Base-by-base conservation (phyloP, 495 filamentous ascomycete species). In the Talaromyces liani region DNA sequence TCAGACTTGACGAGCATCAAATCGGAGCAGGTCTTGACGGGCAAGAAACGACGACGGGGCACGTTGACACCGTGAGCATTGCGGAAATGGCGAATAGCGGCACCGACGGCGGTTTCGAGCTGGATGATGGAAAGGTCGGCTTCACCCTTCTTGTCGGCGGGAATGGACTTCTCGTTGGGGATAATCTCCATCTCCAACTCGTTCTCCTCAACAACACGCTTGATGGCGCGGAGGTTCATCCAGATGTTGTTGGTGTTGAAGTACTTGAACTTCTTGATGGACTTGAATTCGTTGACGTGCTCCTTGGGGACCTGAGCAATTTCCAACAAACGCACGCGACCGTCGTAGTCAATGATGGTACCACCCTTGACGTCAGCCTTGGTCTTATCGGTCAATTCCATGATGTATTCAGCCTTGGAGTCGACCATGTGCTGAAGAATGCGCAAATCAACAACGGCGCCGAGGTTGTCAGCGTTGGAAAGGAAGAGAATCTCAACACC, bases 171-270 rank as follows among this genome's bases (percentile, higher is more conserved):
- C 77, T 88, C 91, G 82, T 99, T 99, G 73, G 95, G 91, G 71
- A 99, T 99, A 77, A 99, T 99, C 81, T 99, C 94, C 88, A 99
- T 94, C 83, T 93, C 91, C 53, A 99, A 87, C 81, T 97, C 93
- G 78, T 96, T 91, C 81, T 96, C 90, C 84, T 99, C 93, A 2
- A 99, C 95, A 56, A 99, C 92, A 64, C 95, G 92, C 89, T 97
- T 97, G 82, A 99, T 89, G 66, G 94, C 94, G 72, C 91, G 87
- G 69, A 96, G 85, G 82, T 94, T 97, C 84, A 99, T 89, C 94
- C 94, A 99, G 81, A 99, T 96, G 85, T 99, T 99, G 89, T 99
- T 99, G 79, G 94, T 99, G 87, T 99, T 99, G 88, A 99, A 99
- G 87, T 99, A 99, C 84, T 96, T 97, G 88, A 99, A 99, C 84